These are phyloP conservation scores for Chytridiales sp. DNA, from an alignment of 371 early-diverging fungal species.

Conservation along the genomic window DNA sequence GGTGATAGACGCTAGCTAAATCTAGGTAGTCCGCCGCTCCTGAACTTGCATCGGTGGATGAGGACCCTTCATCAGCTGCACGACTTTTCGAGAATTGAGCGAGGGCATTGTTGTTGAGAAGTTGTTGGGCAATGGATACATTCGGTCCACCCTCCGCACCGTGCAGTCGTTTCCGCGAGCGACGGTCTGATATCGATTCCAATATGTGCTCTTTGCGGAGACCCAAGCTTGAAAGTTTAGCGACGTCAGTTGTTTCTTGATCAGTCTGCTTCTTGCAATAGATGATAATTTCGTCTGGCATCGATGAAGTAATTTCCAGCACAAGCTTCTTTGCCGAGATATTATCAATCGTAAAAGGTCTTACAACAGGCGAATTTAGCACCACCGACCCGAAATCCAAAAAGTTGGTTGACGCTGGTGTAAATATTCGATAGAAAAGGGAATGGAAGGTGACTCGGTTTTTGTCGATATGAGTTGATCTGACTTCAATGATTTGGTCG, in stretches of 20 bases:
- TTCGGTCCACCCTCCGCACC: neutral
- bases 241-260: too few relatives aligned
- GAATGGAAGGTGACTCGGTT: constrained; percentile 95
- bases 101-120: too few relatives aligned
- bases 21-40: constrained; percentile 2
- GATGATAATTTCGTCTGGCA: constrained; percentile 68
- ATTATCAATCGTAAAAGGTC: constrained; percentile 85
- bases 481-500: constrained; percentile 88
- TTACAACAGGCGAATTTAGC: constrained; percentile 75
- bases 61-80: neutral
- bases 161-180: constrained; percentile 31
- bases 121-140: neutral
- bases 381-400: constrained; percentile 88
- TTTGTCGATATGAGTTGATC: constrained; percentile 92
- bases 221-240: too few relatives aligned
- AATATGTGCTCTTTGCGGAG: constrained; percentile 40
- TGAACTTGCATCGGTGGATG: neutral
- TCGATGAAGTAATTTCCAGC: constrained; percentile 56
- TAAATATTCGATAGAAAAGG: constrained; percentile 91
- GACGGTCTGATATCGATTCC: constrained; percentile 38
- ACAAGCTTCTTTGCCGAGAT: constrained; percentile 53
- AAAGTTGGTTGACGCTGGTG: constrained; percentile 82
- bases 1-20: neutral
- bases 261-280: constrained; percentile 41
- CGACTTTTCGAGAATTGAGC: too few relatives aligned